phyloP scores from a whole-genome alignment of 352 stramenopile genomes.

The Pythium brassicae region DNA sequence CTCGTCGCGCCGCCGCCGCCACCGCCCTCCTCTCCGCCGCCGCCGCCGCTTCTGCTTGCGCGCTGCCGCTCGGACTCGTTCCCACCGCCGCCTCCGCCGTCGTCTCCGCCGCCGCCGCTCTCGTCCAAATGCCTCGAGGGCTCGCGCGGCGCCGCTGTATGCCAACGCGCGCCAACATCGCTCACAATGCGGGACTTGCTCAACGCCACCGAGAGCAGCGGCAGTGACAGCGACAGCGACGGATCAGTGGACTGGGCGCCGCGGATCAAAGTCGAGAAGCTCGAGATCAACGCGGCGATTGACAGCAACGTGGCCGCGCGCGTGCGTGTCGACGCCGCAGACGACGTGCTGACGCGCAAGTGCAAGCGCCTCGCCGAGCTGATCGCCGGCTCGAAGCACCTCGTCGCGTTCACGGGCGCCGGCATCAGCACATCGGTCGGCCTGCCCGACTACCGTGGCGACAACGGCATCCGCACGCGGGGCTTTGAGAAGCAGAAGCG shows the following conservation, averaged over 20 bases:
- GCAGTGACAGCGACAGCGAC: background rate
- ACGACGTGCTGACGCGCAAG: slow-evolving; percentile 41
- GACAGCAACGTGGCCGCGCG: background rate
- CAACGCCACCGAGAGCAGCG: slow-evolving; percentile 4
- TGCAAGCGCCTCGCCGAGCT: slow-evolving; percentile 55
- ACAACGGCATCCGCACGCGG: slow-evolving; percentile 74
- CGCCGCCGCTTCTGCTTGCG: slow-evolving; percentile 23
- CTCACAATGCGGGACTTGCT: slow-evolving; percentile 14
- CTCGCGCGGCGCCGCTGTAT: slow-evolving; percentile 2
- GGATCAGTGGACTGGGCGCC: slow-evolving; percentile 1
- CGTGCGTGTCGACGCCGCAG: background rate
- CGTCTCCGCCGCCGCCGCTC: slow-evolving; percentile 16
- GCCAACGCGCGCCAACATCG: background rate
- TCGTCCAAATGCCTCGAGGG: slow-evolving; percentile 4
- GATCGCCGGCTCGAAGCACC: slow-evolving; percentile 52
- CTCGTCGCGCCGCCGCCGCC: background rate
- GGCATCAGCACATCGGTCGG: slow-evolving; percentile 78
- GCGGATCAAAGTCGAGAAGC: slow-evolving; percentile 11
- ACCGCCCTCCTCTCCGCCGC: background rate
- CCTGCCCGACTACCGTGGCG: slow-evolving; percentile 79
- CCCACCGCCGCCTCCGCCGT: slow-evolving; percentile 18
- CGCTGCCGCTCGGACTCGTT: slow-evolving; percentile 23
- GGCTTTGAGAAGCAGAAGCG: slow-evolving; percentile 31
- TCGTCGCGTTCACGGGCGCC: slow-evolving; percentile 79
- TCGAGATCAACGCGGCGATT: slow-evolving; percentile 7